Conservation (phyloP, 495 filamentous ascomycete genomes). For the Rusavskia elegans region DNA sequence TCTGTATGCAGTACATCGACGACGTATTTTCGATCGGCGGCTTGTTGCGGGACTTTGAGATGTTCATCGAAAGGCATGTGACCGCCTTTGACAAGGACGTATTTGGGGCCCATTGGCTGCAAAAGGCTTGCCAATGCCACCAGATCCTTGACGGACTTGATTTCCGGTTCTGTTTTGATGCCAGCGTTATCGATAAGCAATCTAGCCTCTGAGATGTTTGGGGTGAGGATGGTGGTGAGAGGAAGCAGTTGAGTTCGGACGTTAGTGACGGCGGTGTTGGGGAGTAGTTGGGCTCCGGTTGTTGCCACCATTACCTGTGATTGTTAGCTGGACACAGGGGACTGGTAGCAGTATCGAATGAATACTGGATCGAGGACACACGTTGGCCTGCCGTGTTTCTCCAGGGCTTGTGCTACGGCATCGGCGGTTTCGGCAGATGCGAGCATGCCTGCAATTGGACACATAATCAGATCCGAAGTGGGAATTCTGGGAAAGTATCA, state of each 20-base stretch:
- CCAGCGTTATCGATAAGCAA: conserved; percentile 50
- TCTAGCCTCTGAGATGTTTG: conserved; percentile 80
- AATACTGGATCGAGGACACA: conserved; percentile 75
- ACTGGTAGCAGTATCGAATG: neutral
- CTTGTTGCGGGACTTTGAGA: conserved; percentile 20
- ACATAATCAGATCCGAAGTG: neutral
- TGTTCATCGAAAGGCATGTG: conserved; percentile 44
- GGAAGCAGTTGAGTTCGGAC: conserved; percentile 58
- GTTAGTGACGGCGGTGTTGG: conserved; percentile 45
- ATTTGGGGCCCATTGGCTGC: conserved; percentile 51
- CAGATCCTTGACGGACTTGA: conserved; percentile 41
- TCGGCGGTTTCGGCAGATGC: conserved; percentile 63
- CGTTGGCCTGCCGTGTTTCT: conserved; percentile 37
- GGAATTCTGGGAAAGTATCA: neutral
- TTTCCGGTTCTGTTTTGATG: conserved; percentile 22
- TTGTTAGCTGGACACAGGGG: neutral
- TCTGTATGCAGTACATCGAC: conserved; percentile 57
- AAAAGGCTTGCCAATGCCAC: conserved; percentile 51
- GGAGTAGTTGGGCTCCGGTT: conserved; percentile 60
- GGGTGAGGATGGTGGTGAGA: conserved; percentile 64
- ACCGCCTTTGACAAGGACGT: conserved; percentile 82
- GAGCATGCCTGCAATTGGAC: conserved; percentile 57
- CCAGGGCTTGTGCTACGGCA: conserved; percentile 53
- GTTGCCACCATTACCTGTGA: conserved; percentile 84
- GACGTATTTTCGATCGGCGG: conserved; percentile 45